These are phyloP conservation scores for Abrus precatorius DNA, from an alignment of 306 rosid genomes.

Conservation along the genomic window DNA sequence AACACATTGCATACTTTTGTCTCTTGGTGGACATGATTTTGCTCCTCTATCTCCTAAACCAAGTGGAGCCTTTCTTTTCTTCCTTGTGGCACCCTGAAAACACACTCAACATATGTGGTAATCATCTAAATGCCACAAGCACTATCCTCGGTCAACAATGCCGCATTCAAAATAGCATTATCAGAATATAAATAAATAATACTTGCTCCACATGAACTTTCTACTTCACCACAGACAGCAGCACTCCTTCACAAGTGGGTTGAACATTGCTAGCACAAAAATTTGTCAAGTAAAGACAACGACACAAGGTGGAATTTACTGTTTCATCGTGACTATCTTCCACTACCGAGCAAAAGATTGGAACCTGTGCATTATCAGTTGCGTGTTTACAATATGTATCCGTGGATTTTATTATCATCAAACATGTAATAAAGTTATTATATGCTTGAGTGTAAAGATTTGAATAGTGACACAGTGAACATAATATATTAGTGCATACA, in stretches of 20 bases:
- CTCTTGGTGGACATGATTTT: no score
- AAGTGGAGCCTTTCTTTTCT: neutral
- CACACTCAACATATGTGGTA: neutral
- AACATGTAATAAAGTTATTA: no score
- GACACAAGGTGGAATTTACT: conserved; percentile 4
- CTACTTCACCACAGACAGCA: neutral
- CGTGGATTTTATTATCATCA: no score
- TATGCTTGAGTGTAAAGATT: no score
- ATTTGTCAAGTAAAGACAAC: conserved; percentile 1
- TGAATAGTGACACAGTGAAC: no score
- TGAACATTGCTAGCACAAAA: neutral
- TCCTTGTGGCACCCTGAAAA: neutral
- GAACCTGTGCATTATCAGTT: no score
- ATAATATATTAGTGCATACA: no score
- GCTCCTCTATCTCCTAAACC: no score
- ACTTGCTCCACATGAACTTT: neutral
- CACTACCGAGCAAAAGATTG: neutral
- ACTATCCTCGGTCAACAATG: neutral
- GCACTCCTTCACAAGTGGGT: neutral
- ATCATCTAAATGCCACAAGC: neutral
- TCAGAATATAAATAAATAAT: neutral
- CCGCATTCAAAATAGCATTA: neutral
- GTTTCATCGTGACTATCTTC: neutral
- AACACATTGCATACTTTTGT: no score
- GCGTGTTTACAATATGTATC: no score